These are phyloP conservation scores for Fonsecaea multimorphosa DNA, from an alignment of 2,329 filamentous ascomycete genomes.

Conservation along the genomic window DNA sequence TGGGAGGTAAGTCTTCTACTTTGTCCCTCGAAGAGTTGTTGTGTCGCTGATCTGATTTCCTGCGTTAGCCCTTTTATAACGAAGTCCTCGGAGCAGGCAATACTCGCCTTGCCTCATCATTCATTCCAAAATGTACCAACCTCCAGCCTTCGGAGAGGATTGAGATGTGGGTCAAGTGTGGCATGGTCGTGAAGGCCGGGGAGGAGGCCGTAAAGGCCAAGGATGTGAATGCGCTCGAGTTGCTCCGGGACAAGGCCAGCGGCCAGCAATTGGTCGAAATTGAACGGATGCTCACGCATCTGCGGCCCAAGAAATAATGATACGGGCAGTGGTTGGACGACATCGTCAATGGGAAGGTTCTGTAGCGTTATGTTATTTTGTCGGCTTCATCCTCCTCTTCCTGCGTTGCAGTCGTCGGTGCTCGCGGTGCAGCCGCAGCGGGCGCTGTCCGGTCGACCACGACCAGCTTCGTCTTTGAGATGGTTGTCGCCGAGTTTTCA, in stretches of 20 bases:
- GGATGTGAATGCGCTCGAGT: conserved; percentile 75
- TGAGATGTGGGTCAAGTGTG: conserved; percentile 96
- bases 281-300: conserved; percentile 72
- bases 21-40: conserved; percentile 5
- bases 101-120: conserved; percentile 78
- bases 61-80: conserved; percentile 80
- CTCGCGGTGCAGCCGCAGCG: conserved; percentile 11
- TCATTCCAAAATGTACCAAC: conserved; percentile 84
- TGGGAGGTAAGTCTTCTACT: conserved; percentile 75
- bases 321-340: background rate
- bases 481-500: conserved; percentile 21
- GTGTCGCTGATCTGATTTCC: conserved; percentile 24
- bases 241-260: conserved; percentile 75
- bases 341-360: background rate
- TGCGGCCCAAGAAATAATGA: conserved; percentile 52
- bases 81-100: conserved; percentile 88
- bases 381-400: conserved; percentile 46
- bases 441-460: conserved; percentile 42
- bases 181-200: conserved; percentile 83
- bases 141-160: conserved; percentile 73
- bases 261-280: conserved; percentile 76
- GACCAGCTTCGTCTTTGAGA: conserved; percentile 39
- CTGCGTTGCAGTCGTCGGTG: conserved; percentile 13
- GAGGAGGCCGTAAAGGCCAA: conserved; percentile 87
- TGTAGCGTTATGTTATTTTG: conserved; percentile 51